These are phyloP conservation scores for Serendipita sp. DNA, from an alignment of 768 basidiomycete species.

Conservation along the genomic window DNA sequence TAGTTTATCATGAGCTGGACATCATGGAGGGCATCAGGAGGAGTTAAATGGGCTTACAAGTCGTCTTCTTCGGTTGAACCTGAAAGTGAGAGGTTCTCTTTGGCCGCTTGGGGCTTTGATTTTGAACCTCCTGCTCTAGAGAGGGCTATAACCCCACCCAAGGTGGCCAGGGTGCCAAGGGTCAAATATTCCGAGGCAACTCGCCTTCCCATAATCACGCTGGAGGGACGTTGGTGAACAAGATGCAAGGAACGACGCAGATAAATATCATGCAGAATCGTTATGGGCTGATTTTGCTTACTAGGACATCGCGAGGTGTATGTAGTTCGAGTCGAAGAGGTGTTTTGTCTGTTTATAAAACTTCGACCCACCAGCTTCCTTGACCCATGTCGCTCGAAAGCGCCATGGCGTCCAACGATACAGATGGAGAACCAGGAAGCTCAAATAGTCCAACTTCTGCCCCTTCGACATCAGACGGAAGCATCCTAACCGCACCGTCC, in stretches of 20 bases:
- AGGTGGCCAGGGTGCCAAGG: conserved; percentile 43
- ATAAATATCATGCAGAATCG: not conserved
- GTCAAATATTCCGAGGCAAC: conserved; percentile 72
- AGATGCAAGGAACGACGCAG: not conserved
- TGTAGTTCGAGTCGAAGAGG: not conserved
- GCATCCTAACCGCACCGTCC: not conserved
- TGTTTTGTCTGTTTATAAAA: not conserved
- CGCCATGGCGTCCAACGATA: not conserved
- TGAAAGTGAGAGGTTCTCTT: conserved; percentile 17
- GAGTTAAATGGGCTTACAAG: conserved; percentile 33
- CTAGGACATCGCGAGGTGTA: not conserved
- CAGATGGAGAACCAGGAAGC: not conserved
- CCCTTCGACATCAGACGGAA: not conserved
- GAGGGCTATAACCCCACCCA: conserved; percentile 34
- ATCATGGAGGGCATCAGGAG: not conserved
- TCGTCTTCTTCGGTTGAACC: conserved; percentile 59
- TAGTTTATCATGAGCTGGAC: conserved; percentile 22
- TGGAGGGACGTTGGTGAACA: conserved; percentile 16
- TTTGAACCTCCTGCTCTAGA: conserved; percentile 41
- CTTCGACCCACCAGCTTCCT: not conserved
- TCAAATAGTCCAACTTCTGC: not conserved
- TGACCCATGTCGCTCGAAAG: conserved; percentile 1
- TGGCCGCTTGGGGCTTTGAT: conserved; percentile 26
- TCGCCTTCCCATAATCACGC: conserved; percentile 62
- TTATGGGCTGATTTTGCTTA: not conserved